phyloP scores from a whole-genome alignment of 106 monocot genomes.

The Dendrobium officinale region DNA sequence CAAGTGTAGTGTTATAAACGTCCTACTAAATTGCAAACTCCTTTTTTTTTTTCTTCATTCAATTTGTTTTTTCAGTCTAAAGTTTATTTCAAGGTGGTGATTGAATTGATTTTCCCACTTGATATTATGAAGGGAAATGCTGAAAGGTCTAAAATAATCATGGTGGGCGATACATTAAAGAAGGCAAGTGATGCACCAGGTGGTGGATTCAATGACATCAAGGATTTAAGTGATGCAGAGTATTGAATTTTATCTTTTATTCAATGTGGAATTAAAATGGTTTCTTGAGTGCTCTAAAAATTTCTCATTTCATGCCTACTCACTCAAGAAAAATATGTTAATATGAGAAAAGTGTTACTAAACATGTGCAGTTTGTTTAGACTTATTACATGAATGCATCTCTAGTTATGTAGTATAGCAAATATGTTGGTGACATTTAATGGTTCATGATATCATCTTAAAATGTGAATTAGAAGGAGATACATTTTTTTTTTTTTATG shows the following conservation, averaged over 20 bases:
- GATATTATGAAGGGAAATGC: constrained; percentile 72
- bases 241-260: constrained; percentile 25
- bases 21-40: not conserved
- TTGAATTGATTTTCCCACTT: not conserved
- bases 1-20: not conserved
- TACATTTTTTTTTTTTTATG: not conserved
- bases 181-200: constrained; percentile 42
- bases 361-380: not conserved
- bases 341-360: not conserved
- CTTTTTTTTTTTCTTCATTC: constrained; percentile 2
- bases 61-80: not conserved
- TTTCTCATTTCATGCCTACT: not conserved
- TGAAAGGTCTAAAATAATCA: constrained; percentile 76
- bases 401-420: not conserved
- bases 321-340: not conserved
- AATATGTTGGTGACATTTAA: not conserved
- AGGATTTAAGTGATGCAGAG: constrained; percentile 53
- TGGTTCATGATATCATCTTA: not conserved
- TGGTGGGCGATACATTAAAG: constrained; percentile 87
- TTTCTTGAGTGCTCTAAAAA: constrained; percentile 1
- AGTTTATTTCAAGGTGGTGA: not conserved
- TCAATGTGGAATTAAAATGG: not conserved
- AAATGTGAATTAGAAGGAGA: not conserved
- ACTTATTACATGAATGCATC: not conserved
- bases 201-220: constrained; percentile 45